phyloP scores from a whole-genome alignment of 2,329 filamentous ascomycete species.

The Pseudopyrenochaeta lycopersici region DNA sequence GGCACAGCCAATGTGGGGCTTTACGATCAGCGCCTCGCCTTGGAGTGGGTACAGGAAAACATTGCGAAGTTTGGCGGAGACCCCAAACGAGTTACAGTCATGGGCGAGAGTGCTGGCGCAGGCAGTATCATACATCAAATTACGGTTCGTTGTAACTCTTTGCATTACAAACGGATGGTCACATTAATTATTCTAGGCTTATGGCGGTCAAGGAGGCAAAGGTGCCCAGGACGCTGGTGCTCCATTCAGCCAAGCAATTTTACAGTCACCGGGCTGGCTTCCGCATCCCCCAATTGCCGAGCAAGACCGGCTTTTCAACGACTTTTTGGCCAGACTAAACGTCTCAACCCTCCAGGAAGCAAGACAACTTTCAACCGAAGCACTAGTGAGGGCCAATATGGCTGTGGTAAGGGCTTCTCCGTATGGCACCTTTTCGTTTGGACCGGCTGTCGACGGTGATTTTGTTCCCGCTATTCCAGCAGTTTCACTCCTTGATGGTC shows the following conservation, averaged over 20 bases:
- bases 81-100: background rate
- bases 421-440: slow-evolving; percentile 53
- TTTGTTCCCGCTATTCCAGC: slow-evolving; percentile 60
- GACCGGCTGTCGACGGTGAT: slow-evolving; percentile 59
- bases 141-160: no score
- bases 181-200: no score
- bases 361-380: slow-evolving; percentile 50
- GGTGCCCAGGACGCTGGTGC: no score
- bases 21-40: slow-evolving; percentile 58
- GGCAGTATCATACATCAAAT: slow-evolving; percentile 66
- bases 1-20: slow-evolving; percentile 46
- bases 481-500: slow-evolving; percentile 53
- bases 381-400: slow-evolving; percentile 55
- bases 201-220: no score
- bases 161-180: no score
- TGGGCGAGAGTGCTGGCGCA: slow-evolving; percentile 53
- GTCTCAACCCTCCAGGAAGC: slow-evolving; percentile 57
- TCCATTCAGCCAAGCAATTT: slow-evolving; percentile 58
- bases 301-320: slow-evolving; percentile 51
- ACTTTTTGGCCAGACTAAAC: slow-evolving; percentile 53
- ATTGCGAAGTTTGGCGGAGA: slow-evolving; percentile 32
- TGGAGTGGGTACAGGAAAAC: slow-evolving; percentile 60
- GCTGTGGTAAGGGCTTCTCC: slow-evolving; percentile 41
- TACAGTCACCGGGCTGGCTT: slow-evolving; percentile 52
- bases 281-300: slow-evolving; percentile 36